Evolutionary conservation across 2,329 filamentous ascomycete species (phyloP).

Genomic region (Coniochaeta ligniaria): DNA sequence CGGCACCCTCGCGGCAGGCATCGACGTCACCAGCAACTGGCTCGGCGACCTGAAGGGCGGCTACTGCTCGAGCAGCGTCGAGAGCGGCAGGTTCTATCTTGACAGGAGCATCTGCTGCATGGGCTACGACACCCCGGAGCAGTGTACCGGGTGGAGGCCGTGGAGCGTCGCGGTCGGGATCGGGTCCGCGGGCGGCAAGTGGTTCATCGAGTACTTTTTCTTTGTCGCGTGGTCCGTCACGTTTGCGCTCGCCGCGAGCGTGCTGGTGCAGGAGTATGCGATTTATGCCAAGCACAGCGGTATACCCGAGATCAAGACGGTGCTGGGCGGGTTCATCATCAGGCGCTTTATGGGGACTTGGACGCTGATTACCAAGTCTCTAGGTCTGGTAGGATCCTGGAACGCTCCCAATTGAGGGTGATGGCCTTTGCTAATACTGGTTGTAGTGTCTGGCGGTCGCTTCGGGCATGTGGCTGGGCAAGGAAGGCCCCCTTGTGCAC

Average conservation of each 20-base stretch:
- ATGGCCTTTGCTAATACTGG: slow-evolving; percentile 14
- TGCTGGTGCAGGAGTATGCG: slow-evolving; percentile 78
- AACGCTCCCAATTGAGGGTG: not conserved
- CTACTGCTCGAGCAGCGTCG: slow-evolving; percentile 69
- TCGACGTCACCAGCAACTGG: slow-evolving; percentile 90
- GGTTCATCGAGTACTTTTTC: slow-evolving; percentile 80
- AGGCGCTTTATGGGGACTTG: slow-evolving; percentile 76
- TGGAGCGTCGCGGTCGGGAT: slow-evolving; percentile 75
- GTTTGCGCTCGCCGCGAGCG: slow-evolving; percentile 70
- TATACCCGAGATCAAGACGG: slow-evolving; percentile 96
- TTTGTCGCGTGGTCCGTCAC: slow-evolving; percentile 77
- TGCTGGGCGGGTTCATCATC: slow-evolving; percentile 91
- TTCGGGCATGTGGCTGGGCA: slow-evolving; percentile 93
- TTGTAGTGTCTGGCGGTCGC: slow-evolving; percentile 79
- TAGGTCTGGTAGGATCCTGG: slow-evolving; percentile 60
- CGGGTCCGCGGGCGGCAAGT: slow-evolving; percentile 59
- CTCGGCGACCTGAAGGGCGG: slow-evolving; percentile 86
- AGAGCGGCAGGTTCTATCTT: slow-evolving; percentile 83
- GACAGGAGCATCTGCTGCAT: slow-evolving; percentile 90
- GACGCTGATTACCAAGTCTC: slow-evolving; percentile 83
- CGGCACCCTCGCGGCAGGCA: slow-evolving; percentile 76
- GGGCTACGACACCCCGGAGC: slow-evolving; percentile 75
- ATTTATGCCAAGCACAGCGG: slow-evolving; percentile 89
- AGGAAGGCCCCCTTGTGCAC: slow-evolving; percentile 92
- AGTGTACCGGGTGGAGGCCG: slow-evolving; percentile 80